phyloP scores from a whole-genome alignment of 1,139 yeast species.

The Blastobotrys petasosporus region DNA sequence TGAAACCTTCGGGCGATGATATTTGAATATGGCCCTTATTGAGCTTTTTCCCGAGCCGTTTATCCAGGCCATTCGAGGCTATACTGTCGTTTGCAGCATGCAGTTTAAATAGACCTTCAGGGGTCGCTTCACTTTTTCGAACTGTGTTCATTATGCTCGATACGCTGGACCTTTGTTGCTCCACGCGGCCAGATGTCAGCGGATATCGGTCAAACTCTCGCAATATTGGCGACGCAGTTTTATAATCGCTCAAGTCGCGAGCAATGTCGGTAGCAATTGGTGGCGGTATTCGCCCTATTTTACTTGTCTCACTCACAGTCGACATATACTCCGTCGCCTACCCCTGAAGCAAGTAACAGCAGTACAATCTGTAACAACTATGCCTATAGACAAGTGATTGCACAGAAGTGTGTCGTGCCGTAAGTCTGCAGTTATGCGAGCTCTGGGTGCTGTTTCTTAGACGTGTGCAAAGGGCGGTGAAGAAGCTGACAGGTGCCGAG shows the following conservation, averaged over 20 bases:
- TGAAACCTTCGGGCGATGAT: conserved; percentile 16
- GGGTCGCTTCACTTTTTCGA: conserved; percentile 1
- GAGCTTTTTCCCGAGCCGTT: conserved; percentile 6
- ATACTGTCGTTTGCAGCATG: background rate
- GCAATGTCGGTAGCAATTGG: background rate
- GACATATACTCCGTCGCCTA: background rate
- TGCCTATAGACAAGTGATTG: background rate
- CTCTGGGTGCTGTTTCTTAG: no score
- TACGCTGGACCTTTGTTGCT: conserved; percentile 8
- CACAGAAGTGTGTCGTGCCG: background rate
- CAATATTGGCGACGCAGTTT: conserved; percentile 11
- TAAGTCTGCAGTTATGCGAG: no score
- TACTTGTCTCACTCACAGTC: conserved; percentile 2
- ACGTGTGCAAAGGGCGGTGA: no score
- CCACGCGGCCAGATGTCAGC: background rate
- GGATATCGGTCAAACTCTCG: conserved; percentile 17
- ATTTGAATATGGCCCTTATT: conserved; percentile 13
- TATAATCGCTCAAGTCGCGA: background rate
- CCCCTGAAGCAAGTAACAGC: background rate
- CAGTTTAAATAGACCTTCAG: background rate
- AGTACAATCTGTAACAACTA: background rate
- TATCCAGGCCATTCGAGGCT: background rate
- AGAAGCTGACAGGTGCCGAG: no score
- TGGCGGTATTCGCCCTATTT: conserved; percentile 2
- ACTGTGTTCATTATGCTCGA: conserved; percentile 11